Evolutionary conservation across 2,329 filamentous ascomycete species (phyloP), one percentile per base, ranked within the genome.

Genomic region (Microcera coccophila): DNA sequence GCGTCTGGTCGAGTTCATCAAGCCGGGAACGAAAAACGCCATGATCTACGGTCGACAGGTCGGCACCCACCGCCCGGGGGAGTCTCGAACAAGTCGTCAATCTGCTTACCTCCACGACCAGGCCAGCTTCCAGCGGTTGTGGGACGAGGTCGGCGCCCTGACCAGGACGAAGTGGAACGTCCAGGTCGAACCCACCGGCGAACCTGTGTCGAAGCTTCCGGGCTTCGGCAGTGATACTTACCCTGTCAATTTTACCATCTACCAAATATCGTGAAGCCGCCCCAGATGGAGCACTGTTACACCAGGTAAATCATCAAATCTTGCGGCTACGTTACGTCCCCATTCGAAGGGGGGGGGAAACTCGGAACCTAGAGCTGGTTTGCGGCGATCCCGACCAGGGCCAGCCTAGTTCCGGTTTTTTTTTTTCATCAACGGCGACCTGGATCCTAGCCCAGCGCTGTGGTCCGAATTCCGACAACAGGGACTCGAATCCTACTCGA

Each of bases 11-110:
- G 56, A 62, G n/a, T 70, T 76, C 36, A 56, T 76, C 15, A 65
- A 69, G 50, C 62, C 67, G 1, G 68, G 68, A 1, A 70, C 69
- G 9, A 64, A 52, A 22, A 67, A 73, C 36, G 69, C 61, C 11
- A 60, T 76, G 53, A 70, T 81, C 21, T 70, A 77, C 39, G 76
- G 77, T 22, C 66, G 71, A 11, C 75, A 80, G 22, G 65, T 76
- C 21, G 74, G 75, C 29, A 67, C 62, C 12, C 41, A 54, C 43
- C 42, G 58, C 42, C 46, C 60, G 24, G 47, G 61, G 38, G 47
- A 50, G 12, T 39, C 48, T 5, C 42, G 52, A 5, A 49, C 45
- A 15, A 47, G 47, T 38, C 42, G 45, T 20, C 52, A 50, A 44
- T 62, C 60, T 15, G 61, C 64, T 7, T 78, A 71, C 48, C 58